Evolutionary conservation across 202 grass and related monocot species (phyloP), one percentile per base, ranked within the genome.

Genomic region (Panicum virgatum): DNA sequence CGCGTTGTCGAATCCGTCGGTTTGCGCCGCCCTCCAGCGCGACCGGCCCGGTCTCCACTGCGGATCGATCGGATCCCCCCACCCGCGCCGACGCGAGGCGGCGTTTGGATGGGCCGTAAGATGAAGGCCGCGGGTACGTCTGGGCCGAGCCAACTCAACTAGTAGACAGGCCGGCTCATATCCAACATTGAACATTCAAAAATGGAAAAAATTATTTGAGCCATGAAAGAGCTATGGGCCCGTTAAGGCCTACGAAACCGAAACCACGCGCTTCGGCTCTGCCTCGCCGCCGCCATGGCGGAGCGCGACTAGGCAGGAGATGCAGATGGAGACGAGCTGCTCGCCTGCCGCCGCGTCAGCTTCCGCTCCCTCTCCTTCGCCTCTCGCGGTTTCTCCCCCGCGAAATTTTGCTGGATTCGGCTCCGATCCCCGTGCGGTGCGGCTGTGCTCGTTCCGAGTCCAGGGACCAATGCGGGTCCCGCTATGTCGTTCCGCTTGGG

Each of bases 1-100:
- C 40, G 51, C 63, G 20, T 80, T 67, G 59, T 64, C 77, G 12
- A 53, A 44, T 25, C 25, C 67, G 18, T 72, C 75, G 61, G 19
- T 22, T 12, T 57, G 38, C 36, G 54, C 54, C 19, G 18, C 0
- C 47, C 50, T 11, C 73, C 54, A 42, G 22, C 72, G 72, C 72
- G 14, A 5, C 2, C 52, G 1, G 14, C 9, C 2, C 52, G 1
- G 14, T 20, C 9, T 50, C 46, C 15, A 50, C 1, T 50, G 32
- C 3, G 3, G 32, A 34, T 34, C 32, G 32, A 34, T 34, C 32
- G 32, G 32, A 34, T 30, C 29, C 1, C 4, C 32, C 32, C 32
- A 4, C 46, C 46, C 50, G 20, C 53, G 58, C 26, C 58, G 58
- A 61, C 25, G 26, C 58, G 34, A 40, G 36, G 20, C 20, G 13